Percentiles rank a stretch among this genome's conserved stretches.
Conservation (phyloP, 2,329 filamentous ascomycete species). For the Mycosphaerella arachidis region DNA sequence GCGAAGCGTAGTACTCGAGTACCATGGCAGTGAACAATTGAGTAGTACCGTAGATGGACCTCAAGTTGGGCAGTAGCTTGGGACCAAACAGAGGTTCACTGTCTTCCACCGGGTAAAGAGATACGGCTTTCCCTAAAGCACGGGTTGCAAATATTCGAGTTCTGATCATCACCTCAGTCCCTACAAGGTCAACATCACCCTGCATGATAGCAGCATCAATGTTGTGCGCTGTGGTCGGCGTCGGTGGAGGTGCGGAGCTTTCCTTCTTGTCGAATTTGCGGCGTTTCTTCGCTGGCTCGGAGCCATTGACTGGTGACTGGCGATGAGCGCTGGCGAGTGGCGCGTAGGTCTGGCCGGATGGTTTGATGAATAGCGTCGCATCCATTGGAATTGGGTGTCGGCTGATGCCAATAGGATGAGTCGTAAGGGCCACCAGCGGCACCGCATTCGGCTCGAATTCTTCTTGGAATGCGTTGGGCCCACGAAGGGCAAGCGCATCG, state of each 20-base stretch:
- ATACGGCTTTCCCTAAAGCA: constrained; percentile 81
- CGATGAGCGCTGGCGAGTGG: constrained; percentile 39
- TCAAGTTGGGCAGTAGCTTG: constrained; percentile 61
- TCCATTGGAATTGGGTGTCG: constrained; percentile 93
- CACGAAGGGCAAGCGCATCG: constrained; percentile 57
- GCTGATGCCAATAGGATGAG: constrained; percentile 88
- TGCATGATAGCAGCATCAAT: constrained; percentile 98
- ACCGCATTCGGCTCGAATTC: constrained; percentile 74
- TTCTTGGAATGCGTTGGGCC: constrained; percentile 60
- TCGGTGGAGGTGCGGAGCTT: constrained; percentile 55
- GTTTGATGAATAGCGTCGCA: constrained; percentile 79
- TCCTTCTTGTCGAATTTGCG: constrained; percentile 77
- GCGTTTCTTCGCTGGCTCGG: constrained; percentile 68
- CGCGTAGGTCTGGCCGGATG: constrained; percentile 80
- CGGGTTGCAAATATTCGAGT: constrained; percentile 83
- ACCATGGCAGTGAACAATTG: constrained; percentile 79
- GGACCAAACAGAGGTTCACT: constrained; percentile 61
- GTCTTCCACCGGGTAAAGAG: constrained; percentile 61
- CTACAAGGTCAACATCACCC: constrained; percentile 91
- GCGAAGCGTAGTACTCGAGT: constrained; percentile 79
- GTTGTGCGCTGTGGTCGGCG: constrained; percentile 68
- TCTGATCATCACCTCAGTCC: constrained; percentile 79
- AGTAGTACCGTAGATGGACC: constrained; percentile 74
- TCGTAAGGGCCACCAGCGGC: constrained; percentile 75
- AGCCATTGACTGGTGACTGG: constrained; percentile 46